A percentile compares a stretch with the other conserved stretches of the same genome.
Evolutionary conservation across 495 filamentous ascomycete species (phyloP).

Genomic region (Penicillium nucicola): DNA sequence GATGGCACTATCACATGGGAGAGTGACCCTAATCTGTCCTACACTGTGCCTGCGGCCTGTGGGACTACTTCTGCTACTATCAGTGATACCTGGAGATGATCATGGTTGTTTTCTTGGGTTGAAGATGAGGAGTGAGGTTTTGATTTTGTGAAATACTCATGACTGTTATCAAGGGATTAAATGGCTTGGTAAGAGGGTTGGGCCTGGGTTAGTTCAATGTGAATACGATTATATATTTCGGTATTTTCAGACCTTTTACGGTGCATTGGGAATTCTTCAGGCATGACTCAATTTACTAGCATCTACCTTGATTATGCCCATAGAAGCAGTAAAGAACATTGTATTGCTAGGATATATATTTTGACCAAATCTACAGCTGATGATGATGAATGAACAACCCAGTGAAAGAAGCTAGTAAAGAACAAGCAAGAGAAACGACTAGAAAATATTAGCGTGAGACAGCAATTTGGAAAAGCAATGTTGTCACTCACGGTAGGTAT

Average conservation of each 20-base stretch:
- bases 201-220: no score
- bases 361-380: slow-evolving; percentile 13
- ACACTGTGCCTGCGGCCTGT: slow-evolving; percentile 52
- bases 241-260: no score
- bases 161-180: no score
- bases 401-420: slow-evolving; percentile 23
- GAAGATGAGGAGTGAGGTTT: no score
- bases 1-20: slow-evolving; percentile 61
- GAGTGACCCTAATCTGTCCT: slow-evolving; percentile 58
- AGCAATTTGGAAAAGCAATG: no score
- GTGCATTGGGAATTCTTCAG: no score
- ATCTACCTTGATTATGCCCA: no score
- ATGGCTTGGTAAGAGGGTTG: no score
- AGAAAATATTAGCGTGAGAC: background rate
- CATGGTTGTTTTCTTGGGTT: no score
- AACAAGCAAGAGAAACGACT: slow-evolving; percentile 32
- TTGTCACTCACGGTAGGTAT: slow-evolving; percentile 39
- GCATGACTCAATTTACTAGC: no score
- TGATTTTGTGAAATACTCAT: no score
- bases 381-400: slow-evolving; percentile 31
- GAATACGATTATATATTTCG: no score
- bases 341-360: background rate
- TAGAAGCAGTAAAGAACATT: background rate
- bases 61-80: slow-evolving; percentile 33
- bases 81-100: slow-evolving; percentile 32